These are phyloP conservation scores for Diospyros kaki DNA, from an alignment of 148 eudicot species.

Conservation along the genomic window DNA sequence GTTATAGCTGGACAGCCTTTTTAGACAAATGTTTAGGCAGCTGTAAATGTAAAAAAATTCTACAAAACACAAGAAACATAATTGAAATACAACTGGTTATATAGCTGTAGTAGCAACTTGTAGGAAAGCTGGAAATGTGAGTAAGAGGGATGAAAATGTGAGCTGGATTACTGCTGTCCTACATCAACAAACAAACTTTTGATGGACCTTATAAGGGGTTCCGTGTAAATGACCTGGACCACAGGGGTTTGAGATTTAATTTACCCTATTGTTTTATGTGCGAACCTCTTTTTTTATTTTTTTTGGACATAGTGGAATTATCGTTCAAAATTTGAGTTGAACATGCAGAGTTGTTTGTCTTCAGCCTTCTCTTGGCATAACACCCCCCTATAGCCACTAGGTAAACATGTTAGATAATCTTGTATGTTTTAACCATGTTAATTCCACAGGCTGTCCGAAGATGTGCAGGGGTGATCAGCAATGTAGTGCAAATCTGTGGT, in stretches of 20 bases:
- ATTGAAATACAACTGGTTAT: no score
- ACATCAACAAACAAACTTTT: no score
- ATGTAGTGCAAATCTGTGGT: slow-evolving; percentile 57
- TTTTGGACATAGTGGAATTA: neutral
- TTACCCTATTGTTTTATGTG: neutral
- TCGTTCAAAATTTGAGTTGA: neutral
- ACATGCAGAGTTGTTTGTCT: neutral
- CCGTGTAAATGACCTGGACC: no score
- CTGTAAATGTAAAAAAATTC: no score
- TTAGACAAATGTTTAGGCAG: no score
- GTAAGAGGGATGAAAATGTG: no score
- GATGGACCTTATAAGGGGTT: no score
- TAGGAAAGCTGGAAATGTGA: no score
- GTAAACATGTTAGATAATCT: neutral
- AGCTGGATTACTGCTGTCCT: no score
- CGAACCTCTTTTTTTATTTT: neutral
- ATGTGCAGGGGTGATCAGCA: slow-evolving; percentile 56
- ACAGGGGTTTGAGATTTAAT: neutral
- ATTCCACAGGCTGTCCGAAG: slow-evolving; percentile 58
- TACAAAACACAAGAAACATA: no score
- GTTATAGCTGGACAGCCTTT: no score
- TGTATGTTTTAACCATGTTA: neutral
- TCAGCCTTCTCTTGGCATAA: neutral
- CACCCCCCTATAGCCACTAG: neutral
- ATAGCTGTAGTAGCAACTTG: no score